These are phyloP conservation scores for Fusarium agapanthi DNA, from an alignment of 2,329 filamentous ascomycete species.

Conservation along the genomic window DNA sequence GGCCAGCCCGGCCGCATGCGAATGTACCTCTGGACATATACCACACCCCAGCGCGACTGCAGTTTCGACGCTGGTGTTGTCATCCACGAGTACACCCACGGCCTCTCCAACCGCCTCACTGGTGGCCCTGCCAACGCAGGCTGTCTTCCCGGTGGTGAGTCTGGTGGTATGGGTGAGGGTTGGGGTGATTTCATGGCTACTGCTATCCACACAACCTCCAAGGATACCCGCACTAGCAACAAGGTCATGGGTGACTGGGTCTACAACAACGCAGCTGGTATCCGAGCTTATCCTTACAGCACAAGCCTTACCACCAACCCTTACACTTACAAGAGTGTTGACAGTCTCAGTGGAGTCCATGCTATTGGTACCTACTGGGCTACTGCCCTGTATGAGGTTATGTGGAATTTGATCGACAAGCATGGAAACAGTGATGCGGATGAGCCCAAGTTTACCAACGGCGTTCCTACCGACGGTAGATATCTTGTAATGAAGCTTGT, in stretches of 20 bases:
- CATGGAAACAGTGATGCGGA: conserved; percentile 58
- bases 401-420: conserved; percentile 67
- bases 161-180: conserved; percentile 66
- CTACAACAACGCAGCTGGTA: conserved; percentile 53
- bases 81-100: conserved; percentile 67
- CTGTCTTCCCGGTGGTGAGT: conserved; percentile 58
- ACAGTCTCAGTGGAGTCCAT: conserved; percentile 53
- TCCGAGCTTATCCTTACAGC: conserved; percentile 61
- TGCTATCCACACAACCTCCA: conserved; percentile 54
- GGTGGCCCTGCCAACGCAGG: conserved; percentile 63
- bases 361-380: conserved; percentile 53
- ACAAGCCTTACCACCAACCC: conserved; percentile 60
- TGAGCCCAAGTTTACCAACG: conserved; percentile 53
- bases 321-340: conserved; percentile 56
- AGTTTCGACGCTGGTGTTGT: conserved; percentile 68
- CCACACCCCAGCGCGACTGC: conserved; percentile 60
- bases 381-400: conserved; percentile 61
- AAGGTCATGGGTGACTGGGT: conserved; percentile 63
- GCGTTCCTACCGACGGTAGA: conserved; percentile 56
- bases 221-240: conserved; percentile 55
- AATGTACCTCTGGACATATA: conserved; percentile 65
- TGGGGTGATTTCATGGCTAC: conserved; percentile 66
- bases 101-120: conserved; percentile 65
- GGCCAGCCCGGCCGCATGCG: conserved; percentile 62
- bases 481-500: conserved; percentile 58